phyloP scores from a whole-genome alignment of 129 eudicot species.

The Flaveria trinervia region DNA sequence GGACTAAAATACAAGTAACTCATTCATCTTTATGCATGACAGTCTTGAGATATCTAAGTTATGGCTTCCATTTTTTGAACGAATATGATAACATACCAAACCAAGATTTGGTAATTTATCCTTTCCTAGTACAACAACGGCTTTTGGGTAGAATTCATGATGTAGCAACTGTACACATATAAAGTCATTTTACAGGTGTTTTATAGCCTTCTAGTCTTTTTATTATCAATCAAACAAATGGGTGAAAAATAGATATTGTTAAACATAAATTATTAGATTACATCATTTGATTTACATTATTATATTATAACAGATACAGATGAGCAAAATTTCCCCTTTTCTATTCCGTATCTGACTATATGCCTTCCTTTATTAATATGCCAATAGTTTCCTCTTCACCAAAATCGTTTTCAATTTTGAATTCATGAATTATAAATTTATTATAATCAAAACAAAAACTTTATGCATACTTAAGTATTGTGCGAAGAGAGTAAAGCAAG shows the following conservation, averaged over 20 bases:
- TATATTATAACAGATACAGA: neutral
- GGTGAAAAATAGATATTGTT: neutral
- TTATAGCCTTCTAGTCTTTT: too few relatives aligned
- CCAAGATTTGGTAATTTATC: neutral
- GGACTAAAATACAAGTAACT: neutral
- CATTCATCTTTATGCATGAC: conserved; percentile 2
- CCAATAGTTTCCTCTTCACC: neutral
- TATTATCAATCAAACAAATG: neutral
- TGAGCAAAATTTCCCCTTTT: neutral
- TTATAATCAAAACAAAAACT: too few relatives aligned
- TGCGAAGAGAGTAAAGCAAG: neutral
- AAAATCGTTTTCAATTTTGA: too few relatives aligned
- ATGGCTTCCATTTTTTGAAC: neutral
- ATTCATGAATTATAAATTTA: neutral
- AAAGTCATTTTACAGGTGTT: neutral
- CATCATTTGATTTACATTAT: neutral
- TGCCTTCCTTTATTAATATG: neutral
- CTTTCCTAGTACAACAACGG: neutral
- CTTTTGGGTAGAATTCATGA: conserved; percentile 15
- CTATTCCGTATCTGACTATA: neutral
- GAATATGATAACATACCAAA: neutral
- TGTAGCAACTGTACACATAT: conserved; percentile 14
- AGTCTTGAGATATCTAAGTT: neutral
- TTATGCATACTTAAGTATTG: neutral
- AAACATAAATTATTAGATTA: neutral